These are phyloP conservation scores for Prinsepia uniflora DNA, from an alignment of 306 rosid genomes.

Conservation along the genomic window DNA sequence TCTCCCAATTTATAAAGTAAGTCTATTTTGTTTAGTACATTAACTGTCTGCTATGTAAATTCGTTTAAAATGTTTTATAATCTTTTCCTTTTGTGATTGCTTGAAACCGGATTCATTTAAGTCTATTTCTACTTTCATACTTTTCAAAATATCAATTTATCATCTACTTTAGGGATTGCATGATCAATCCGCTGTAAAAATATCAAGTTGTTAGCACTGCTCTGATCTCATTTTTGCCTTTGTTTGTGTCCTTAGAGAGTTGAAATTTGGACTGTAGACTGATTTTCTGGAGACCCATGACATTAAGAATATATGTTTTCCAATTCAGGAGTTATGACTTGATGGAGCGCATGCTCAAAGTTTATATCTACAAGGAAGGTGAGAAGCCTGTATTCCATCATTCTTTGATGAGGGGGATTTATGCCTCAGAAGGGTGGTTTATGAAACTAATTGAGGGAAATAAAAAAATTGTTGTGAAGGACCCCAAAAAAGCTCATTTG, in stretches of 20 bases:
- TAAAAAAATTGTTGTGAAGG: constrained; percentile 52
- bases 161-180: background rate
- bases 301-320: constrained; percentile 2
- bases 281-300: constrained; percentile 4
- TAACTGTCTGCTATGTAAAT: background rate
- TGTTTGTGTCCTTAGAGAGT: background rate
- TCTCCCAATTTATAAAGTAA: constrained; percentile 73
- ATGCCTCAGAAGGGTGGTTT: constrained; percentile 97
- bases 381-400: constrained; percentile 78
- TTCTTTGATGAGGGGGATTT: constrained; percentile 76
- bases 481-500: constrained; percentile 75
- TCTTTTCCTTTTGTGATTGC: background rate
- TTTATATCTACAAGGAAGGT: constrained; percentile 79
- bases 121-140: background rate
- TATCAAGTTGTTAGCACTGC: background rate
- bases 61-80: background rate
- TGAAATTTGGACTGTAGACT: constrained; percentile 3
- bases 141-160: background rate
- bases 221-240: background rate
- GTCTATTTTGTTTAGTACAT: background rate
- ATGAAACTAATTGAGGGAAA: constrained; percentile 73
- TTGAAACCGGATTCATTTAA: background rate
- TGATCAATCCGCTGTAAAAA: background rate
- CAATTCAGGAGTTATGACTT: constrained; percentile 77
- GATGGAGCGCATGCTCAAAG: constrained; percentile 73